Percentiles rank a stretch among this genome's conserved stretches.
Evolutionary conservation across 139 green algal genomes (phyloP).

Genomic region (Microglena sp.): DNA sequence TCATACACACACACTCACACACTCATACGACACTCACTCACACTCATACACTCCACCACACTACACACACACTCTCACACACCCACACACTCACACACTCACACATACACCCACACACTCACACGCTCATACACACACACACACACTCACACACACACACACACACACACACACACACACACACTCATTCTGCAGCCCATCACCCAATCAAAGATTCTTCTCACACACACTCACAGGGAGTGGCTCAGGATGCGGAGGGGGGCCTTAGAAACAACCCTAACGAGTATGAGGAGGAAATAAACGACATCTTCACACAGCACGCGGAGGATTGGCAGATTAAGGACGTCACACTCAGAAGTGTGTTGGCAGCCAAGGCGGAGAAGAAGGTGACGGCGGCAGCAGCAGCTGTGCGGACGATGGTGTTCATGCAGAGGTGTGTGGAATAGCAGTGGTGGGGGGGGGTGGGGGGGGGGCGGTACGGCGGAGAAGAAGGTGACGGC

Average conservation of each 20-base stretch:
- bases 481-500: conserved; percentile 21
- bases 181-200: too few species aligned
- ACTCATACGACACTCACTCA: neutral
- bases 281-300: conserved; percentile 9
- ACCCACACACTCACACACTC: too few species aligned
- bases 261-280: neutral
- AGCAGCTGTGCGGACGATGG: conserved; percentile 22
- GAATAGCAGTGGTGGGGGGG: too few species aligned
- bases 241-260: neutral
- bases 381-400: conserved; percentile 28
- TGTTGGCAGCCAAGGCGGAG: conserved; percentile 6
- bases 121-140: too few species aligned
- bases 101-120: too few species aligned
- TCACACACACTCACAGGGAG: too few species aligned
- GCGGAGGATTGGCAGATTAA: conserved; percentile 3
- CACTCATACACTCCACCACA: neutral
- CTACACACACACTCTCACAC: neutral
- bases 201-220: too few species aligned
- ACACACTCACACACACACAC: too few species aligned
- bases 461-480: too few species aligned
- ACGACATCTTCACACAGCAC: conserved; percentile 14
- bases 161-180: too few species aligned
- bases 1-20: neutral
- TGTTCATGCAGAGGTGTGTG: conserved; percentile 61
- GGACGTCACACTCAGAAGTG: too few species aligned